Conservation (phyloP, 371 early-diverging fungal genomes). For the Actinomortierella ambigua region DNA sequence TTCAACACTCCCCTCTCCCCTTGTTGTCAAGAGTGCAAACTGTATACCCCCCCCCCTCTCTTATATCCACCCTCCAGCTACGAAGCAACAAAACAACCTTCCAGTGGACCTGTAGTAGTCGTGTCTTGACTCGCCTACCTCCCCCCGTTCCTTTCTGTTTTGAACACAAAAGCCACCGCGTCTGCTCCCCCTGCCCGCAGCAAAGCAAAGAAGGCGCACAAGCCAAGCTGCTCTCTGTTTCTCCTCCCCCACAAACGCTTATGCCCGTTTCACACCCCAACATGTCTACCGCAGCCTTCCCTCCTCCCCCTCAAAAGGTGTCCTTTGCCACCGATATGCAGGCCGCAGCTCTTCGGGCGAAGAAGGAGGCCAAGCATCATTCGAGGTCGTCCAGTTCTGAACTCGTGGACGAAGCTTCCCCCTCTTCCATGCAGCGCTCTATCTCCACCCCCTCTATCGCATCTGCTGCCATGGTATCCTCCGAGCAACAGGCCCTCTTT, state of each 20-base stretch:
- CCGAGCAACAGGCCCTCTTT: slow-evolving; percentile 32
- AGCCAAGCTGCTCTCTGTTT: neutral
- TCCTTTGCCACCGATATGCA: slow-evolving; percentile 17
- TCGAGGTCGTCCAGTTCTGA: too few relatives aligned
- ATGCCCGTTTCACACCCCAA: slow-evolving; percentile 37
- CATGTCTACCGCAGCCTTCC: slow-evolving; percentile 14
- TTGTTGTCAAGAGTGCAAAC: too few relatives aligned
- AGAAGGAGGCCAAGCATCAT: too few relatives aligned
- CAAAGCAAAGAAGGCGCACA: neutral
- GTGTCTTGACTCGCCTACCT: too few relatives aligned
- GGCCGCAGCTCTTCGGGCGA: too few relatives aligned
- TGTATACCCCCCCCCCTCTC: too few relatives aligned
- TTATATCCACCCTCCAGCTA: too few relatives aligned
- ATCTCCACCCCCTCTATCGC: slow-evolving; percentile 27
- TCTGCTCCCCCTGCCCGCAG: neutral
- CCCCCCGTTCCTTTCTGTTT: neutral
- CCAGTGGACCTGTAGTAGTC: too few relatives aligned
- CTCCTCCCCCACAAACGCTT: neutral
- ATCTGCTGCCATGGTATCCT: slow-evolving; percentile 33
- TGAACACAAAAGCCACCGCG: slow-evolving; percentile 8
- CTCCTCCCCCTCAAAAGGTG: slow-evolving; percentile 23
- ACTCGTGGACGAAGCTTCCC: neutral
- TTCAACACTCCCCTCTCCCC: too few relatives aligned
- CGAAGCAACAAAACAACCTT: too few relatives aligned
- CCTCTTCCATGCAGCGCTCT: slow-evolving; percentile 36